Evolutionary conservation across 495 filamentous ascomycete species (phyloP).

Genomic region (Aspergillus funiculosus): DNA sequence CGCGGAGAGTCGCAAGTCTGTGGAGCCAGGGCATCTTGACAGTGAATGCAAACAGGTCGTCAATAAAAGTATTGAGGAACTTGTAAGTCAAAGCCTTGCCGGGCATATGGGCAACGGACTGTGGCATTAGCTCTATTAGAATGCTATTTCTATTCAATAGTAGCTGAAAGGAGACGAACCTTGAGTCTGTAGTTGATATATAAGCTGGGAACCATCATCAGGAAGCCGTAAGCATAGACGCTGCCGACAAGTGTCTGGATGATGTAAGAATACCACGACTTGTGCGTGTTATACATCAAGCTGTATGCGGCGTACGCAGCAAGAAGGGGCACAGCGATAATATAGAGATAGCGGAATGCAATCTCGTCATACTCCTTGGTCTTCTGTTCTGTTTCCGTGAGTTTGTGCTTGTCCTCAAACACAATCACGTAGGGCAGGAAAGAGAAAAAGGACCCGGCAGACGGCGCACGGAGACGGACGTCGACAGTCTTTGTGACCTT

Average conservation of each 20-base stretch:
- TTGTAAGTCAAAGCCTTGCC: constrained; percentile 95
- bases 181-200: constrained; percentile 99
- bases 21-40: constrained; percentile 99
- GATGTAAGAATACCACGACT: constrained; percentile 95
- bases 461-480: constrained; percentile 68
- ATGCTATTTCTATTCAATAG: no score
- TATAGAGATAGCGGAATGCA: constrained; percentile 94
- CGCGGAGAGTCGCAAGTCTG: constrained; percentile 85
- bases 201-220: constrained; percentile 97
- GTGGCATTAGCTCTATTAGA: constrained; percentile 15
- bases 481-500: constrained; percentile 97
- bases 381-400: constrained; percentile 91
- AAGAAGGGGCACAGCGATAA: constrained; percentile 81
- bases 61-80: constrained; percentile 77
- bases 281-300: constrained; percentile 88
- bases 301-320: constrained; percentile 86
- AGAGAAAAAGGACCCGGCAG: constrained; percentile 57
- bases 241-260: constrained; percentile 88
- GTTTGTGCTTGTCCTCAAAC: constrained; percentile 96
- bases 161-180: constrained; percentile 26
- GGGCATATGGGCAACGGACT: constrained; percentile 95
- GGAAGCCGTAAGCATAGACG: constrained; percentile 95
- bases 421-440: constrained; percentile 75
- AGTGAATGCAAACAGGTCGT: constrained; percentile 92
- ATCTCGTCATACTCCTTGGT: constrained; percentile 98